Evolutionary conservation across 163 green algal species (phyloP).

Genomic region (Prototheca cutis): DNA sequence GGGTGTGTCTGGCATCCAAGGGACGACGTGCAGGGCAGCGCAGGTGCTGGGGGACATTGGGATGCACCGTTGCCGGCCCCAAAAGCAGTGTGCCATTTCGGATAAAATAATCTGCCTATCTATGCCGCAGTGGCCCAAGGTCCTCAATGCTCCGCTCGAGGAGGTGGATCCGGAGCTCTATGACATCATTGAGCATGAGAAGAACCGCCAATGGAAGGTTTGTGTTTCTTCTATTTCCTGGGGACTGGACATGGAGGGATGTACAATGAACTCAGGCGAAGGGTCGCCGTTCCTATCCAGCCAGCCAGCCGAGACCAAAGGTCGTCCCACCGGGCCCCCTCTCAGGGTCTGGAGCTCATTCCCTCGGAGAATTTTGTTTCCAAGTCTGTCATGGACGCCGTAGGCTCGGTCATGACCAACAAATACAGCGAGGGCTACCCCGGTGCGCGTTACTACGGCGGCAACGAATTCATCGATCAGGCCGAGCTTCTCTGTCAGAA

Average conservation of each 20-base stretch:
- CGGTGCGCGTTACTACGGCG: slow-evolving; percentile 91
- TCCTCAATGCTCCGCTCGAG: slow-evolving; percentile 67
- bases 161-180: slow-evolving; percentile 89
- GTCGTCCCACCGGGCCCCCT: too few species aligned
- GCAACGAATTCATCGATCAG: slow-evolving; percentile 98
- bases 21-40: too few species aligned
- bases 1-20: too few species aligned
- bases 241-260: too few species aligned
- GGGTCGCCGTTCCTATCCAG: too few species aligned
- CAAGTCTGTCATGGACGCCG: slow-evolving; percentile 84
- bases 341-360: slow-evolving; percentile 96
- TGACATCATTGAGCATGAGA: slow-evolving; percentile 95
- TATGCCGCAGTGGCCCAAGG: slow-evolving; percentile 58
- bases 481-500: slow-evolving; percentile 85
- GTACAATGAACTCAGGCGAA: too few species aligned
- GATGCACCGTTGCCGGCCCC: too few species aligned
- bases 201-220: slow-evolving; percentile 96
- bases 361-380: slow-evolving; percentile 98
- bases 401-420: slow-evolving; percentile 99
- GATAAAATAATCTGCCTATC: neutral
- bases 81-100: too few species aligned
- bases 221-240: too few species aligned
- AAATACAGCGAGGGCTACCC: slow-evolving; percentile 99
- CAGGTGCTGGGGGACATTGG: too few species aligned
- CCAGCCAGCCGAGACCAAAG: too few species aligned